Evolutionary conservation across 2,329 filamentous ascomycete genomes (phyloP).

Genomic region (Phaeoacremonium minimum): DNA sequence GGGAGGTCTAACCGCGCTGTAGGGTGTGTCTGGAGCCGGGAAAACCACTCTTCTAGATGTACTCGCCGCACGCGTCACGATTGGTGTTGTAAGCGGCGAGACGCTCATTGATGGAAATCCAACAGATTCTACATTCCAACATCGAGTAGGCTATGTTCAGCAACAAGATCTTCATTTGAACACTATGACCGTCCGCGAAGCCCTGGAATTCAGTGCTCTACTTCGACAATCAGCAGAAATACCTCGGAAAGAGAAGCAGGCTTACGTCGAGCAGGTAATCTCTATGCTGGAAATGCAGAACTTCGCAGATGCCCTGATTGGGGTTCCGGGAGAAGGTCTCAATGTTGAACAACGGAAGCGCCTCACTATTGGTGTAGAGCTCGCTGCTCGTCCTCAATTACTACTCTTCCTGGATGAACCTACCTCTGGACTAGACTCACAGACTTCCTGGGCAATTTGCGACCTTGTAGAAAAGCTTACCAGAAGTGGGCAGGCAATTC

Average conservation of each 20-base stretch:
- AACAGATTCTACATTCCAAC: slow-evolving; percentile 63
- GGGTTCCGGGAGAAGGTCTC: slow-evolving; percentile 59
- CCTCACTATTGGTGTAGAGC: slow-evolving; percentile 57
- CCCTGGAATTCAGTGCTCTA: slow-evolving; percentile 61
- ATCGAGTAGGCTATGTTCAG: slow-evolving; percentile 68
- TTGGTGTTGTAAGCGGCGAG: slow-evolving; percentile 68
- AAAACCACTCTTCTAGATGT: slow-evolving; percentile 74
- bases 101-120: slow-evolving; percentile 65
- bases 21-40: slow-evolving; percentile 66
- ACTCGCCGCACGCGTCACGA: slow-evolving; percentile 67
- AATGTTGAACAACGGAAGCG: slow-evolving; percentile 50
- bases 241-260: slow-evolving; percentile 57
- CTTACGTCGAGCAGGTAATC: slow-evolving; percentile 66
- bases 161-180: slow-evolving; percentile 68
- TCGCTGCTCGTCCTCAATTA: slow-evolving; percentile 56
- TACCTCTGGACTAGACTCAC: slow-evolving; percentile 62
- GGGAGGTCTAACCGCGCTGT: neutral
- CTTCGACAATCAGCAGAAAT: slow-evolving; percentile 61
- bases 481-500: slow-evolving; percentile 60
- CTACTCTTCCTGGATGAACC: slow-evolving; percentile 61
- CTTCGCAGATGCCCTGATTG: slow-evolving; percentile 66
- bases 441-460: slow-evolving; percentile 62
- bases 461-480: slow-evolving; percentile 64
- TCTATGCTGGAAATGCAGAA: slow-evolving; percentile 62
- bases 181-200: slow-evolving; percentile 67